phyloP scores from a whole-genome alignment of 371 early-diverging fungal species.

The Syncephalastrum contaminatum region DNA sequence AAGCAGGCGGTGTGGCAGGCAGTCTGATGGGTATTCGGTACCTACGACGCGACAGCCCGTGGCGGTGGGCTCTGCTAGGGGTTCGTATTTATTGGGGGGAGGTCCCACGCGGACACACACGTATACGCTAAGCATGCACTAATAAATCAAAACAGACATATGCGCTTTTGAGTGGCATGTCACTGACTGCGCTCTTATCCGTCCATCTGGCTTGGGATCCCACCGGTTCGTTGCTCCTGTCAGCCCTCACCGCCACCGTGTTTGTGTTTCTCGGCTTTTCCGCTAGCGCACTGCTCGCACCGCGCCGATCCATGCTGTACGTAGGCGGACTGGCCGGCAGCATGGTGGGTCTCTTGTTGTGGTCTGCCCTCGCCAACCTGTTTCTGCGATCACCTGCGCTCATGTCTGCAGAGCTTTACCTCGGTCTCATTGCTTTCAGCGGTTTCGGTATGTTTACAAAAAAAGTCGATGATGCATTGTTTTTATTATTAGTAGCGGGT shows the following conservation, averaged over 20 bases:
- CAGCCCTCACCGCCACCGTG: slow-evolving; percentile 41
- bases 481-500: too few relatives aligned
- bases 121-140: neutral
- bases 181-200: slow-evolving; percentile 24
- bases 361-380: slow-evolving; percentile 50
- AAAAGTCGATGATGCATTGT: too few relatives aligned
- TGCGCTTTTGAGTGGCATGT: slow-evolving; percentile 42
- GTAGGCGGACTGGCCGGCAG: slow-evolving; percentile 46
- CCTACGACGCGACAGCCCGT: slow-evolving; percentile 16
- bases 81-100: slow-evolving; percentile 11
- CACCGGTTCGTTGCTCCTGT: slow-evolving; percentile 31
- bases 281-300: slow-evolving; percentile 42
- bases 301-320: slow-evolving; percentile 46
- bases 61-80: slow-evolving; percentile 31
- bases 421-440: slow-evolving; percentile 54
- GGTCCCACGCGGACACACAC: neutral
- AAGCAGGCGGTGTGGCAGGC: slow-evolving; percentile 20
- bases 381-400: slow-evolving; percentile 37
- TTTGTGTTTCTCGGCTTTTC: slow-evolving; percentile 54
- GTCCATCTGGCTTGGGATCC: slow-evolving; percentile 34
- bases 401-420: slow-evolving; percentile 50
- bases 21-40: slow-evolving; percentile 29
- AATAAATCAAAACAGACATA: slow-evolving; percentile 20
- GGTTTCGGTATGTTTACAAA: slow-evolving; percentile 37
- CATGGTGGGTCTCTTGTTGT: slow-evolving; percentile 33